phyloP scores from a whole-genome alignment of 768 basidiomycete genomes.

The Kwoniella sp. region DNA sequence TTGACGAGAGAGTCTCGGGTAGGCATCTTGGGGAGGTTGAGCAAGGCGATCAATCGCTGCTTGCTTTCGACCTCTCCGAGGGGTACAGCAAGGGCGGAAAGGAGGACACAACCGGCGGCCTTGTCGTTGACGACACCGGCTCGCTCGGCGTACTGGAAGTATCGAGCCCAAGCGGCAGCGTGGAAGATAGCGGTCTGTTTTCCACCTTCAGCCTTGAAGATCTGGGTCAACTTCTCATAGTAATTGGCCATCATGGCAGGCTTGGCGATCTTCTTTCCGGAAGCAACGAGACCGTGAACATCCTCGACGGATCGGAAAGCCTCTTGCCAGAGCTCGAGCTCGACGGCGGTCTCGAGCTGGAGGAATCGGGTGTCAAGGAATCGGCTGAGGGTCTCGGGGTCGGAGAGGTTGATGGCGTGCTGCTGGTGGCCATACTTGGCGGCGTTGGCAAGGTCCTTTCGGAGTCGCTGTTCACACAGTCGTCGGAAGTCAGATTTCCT shows the following conservation, averaged over 20 bases:
- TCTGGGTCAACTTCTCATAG: conserved; percentile 95
- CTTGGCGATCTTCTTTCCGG: conserved; percentile 83
- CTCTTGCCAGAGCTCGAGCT: conserved; percentile 98
- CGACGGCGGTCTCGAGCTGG: conserved; percentile 92
- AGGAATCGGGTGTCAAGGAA: conserved; percentile 96
- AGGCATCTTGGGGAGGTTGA: conserved; percentile 80
- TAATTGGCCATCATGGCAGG: conserved; percentile 98
- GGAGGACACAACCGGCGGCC: conserved; percentile 85
- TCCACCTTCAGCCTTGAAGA: conserved; percentile 74
- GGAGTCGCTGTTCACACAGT: conserved; percentile 84
- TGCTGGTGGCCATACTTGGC: conserved; percentile 93
- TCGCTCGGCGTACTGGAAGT: conserved; percentile 62
- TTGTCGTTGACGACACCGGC: conserved; percentile 70
- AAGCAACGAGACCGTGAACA: conserved; percentile 81
- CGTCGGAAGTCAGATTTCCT: conserved; percentile 97
- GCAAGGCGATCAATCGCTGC: conserved; percentile 73
- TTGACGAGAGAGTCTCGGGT: conserved; percentile 81
- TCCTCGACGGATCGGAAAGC: conserved; percentile 98
- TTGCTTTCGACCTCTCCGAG: conserved; percentile 68
- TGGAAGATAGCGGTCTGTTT: conserved; percentile 89
- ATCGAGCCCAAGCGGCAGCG: conserved; percentile 91
- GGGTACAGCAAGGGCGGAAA: conserved; percentile 90
- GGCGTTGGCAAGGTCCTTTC: conserved; percentile 89
- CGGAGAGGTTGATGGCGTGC: conserved; percentile 91
- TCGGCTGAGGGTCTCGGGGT: conserved; percentile 89